Evolutionary conservation across 768 basidiomycete species (phyloP), one percentile per base, ranked within the genome.

Genomic region (Peribolospora baueri): DNA sequence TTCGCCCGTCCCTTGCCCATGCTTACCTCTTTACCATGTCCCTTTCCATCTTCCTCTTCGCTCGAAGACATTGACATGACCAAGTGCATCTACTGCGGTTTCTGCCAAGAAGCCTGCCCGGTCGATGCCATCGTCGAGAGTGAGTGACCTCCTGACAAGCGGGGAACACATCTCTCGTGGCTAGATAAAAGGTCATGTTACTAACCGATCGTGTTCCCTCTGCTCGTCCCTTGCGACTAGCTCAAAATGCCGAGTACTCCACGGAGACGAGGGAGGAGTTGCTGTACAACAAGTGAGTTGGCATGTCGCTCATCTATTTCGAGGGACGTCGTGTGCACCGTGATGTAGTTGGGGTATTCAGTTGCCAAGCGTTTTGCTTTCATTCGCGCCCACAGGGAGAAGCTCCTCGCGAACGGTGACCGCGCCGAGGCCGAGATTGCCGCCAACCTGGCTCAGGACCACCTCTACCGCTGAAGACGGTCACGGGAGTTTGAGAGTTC

Each of bases 41-140:
- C 14, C 42, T 38, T 52, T 57, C 57, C 51, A 43, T 53, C 42
- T 43, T 55, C 62, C 47, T 8, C 46, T 50, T 52, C 53, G 39
- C 60, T 5, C 3, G 2, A 39, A 90, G 86, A 97, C 70, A 88
- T 97, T 63, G 93, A 98, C 68, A 98, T 98, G 93, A 98, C 93
- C 57, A 97, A 73, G 74, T 97, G 93, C 71, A 98, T 98, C 65
- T 98, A 98, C 73, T 98, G 93, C 69, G 93, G 93, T 54, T 97
- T 95, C 75, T 97, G 93, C 69, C 91, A 97, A 70, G 93, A 97
- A 71, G 93, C 93, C 40, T 98, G 93, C 68, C 93, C 93, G 2
- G 93, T 97, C 56, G 93, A 97, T 70, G 93, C 93, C 57, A 97
- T 98, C 63, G 93, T 98, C 54, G 93, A 97, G 73, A 91, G 90